Conservation (phyloP, 2,329 filamentous ascomycete genomes). For the Verticillium alfalfae region DNA sequence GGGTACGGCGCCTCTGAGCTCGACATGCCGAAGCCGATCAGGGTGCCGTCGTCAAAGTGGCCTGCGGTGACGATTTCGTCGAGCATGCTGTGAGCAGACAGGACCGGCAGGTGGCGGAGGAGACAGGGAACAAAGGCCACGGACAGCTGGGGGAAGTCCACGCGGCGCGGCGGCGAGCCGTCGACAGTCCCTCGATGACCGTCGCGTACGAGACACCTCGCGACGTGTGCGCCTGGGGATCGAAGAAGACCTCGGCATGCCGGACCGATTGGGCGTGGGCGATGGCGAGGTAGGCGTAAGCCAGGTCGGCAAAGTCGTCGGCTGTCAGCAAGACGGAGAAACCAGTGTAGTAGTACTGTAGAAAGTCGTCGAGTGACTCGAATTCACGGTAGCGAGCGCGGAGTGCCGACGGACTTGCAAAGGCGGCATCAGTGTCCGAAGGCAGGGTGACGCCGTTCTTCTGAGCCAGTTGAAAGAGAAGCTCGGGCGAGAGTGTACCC, state of each 20-base stretch:
- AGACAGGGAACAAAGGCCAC: conserved; percentile 68
- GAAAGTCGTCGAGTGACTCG: conserved; percentile 69
- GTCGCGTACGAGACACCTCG: conserved; percentile 59
- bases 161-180: conserved; percentile 55
- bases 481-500: conserved; percentile 63
- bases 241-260: conserved; percentile 77
- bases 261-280: conserved; percentile 60
- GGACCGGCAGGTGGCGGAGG: conserved; percentile 61
- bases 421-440: conserved; percentile 49
- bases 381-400: conserved; percentile 61
- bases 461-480: conserved; percentile 64
- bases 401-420: conserved; percentile 54
- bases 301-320: conserved; percentile 67
- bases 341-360: conserved; percentile 73
- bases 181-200: conserved; percentile 57
- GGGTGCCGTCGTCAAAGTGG: conserved; percentile 43
- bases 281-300: conserved; percentile 64
- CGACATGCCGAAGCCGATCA: conserved; percentile 63
- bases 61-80: conserved; percentile 23
- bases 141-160: conserved; percentile 54
- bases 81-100: conserved; percentile 45
- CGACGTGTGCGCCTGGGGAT: conserved; percentile 67
- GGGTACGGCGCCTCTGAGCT: conserved; percentile 55
- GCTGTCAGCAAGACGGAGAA: conserved; percentile 62
- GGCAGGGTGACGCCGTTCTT: conserved; percentile 62